A percentile compares a stretch with the other conserved stretches of the same genome.
Conservation (phyloP, 164 flowering plant genomes). For the Hamamelis virginiana region DNA sequence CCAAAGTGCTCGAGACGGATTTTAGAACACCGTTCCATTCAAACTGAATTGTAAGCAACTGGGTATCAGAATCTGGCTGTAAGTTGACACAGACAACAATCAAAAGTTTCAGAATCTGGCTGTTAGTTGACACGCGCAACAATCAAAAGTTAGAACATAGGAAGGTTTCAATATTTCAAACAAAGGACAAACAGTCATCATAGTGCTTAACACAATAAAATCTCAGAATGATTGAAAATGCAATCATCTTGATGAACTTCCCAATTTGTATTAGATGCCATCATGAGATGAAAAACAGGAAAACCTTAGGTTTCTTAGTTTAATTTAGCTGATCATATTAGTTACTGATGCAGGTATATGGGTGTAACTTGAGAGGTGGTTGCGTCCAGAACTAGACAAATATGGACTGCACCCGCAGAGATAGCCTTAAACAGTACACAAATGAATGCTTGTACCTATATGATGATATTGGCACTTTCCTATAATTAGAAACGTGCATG, state of each 20-base stretch:
- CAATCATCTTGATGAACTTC: neutral
- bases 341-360: no score
- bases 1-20: conserved; percentile 77
- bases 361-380: no score
- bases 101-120: conserved; percentile 72
- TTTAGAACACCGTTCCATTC: conserved; percentile 95
- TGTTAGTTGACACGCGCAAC: conserved; percentile 34
- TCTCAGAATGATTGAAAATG: neutral
- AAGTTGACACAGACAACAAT: conserved; percentile 9
- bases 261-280: neutral
- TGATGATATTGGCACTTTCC: no score
- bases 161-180: neutral
- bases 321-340: no score
- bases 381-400: no score
- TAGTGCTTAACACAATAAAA: neutral
- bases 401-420: no score
- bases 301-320: no score
- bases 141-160: neutral
- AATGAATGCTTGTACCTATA: no score
- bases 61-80: conserved; percentile 96
- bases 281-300: neutral
- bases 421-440: no score
- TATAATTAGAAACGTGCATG: no score
- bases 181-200: neutral
- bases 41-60: conserved; percentile 84